Base-by-base conservation (phyloP, 1,284 basidiomycete genomes). In the Trametes sp. region DNA sequence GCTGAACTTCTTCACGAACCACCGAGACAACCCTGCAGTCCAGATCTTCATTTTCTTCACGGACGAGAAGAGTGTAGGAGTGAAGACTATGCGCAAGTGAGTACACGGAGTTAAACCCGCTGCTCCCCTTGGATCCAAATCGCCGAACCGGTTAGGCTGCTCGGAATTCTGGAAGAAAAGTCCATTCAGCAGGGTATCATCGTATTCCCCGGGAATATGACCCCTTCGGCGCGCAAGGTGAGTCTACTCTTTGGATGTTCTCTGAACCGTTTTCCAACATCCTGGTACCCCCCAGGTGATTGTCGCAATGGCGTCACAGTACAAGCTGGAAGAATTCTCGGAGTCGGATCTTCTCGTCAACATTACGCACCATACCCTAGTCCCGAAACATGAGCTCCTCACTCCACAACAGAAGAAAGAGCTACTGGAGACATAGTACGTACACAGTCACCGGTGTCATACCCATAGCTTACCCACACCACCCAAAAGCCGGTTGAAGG, bases 301-400 rank as follows among this genome's bases (percentile, higher is more conserved):
- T 64, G 85, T 88, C 52, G 93, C 92, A 23, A 94, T 98, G 92
- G 85, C 91, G 57, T 77, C 85, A 42, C 88, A 93, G 71, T 98
- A 94, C 80, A 86, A 88, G 63, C 84, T 99, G 38, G 98, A 99
- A 76, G 97, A 98, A 72, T 99, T 99, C 76, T 93, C 96, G 31
- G 98, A 99, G 79, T 88, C 95, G 7, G 96, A 98, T 77, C 81
- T 99, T 46, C 86, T 99, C 4, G 98, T 99, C 68, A 99, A 99
- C 79, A 99, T 99, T 71, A 97, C 95, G 19, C 90, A 93, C 72
- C 98, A 99, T 74, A 93, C 93, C 44, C 85, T 99, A 36, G 98
- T 99, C 4, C 98, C 98, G 49, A 88, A 87, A 68, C 98, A 99
- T 75, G 90, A 96, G 70, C 91, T 99, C 61, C 85, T 99, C 69